A percentile compares a stretch with the other conserved stretches of the same genome.
These are phyloP conservation scores for Cladosporium phlei DNA, from an alignment of 2,329 filamentous ascomycete species.

Conservation along the genomic window DNA sequence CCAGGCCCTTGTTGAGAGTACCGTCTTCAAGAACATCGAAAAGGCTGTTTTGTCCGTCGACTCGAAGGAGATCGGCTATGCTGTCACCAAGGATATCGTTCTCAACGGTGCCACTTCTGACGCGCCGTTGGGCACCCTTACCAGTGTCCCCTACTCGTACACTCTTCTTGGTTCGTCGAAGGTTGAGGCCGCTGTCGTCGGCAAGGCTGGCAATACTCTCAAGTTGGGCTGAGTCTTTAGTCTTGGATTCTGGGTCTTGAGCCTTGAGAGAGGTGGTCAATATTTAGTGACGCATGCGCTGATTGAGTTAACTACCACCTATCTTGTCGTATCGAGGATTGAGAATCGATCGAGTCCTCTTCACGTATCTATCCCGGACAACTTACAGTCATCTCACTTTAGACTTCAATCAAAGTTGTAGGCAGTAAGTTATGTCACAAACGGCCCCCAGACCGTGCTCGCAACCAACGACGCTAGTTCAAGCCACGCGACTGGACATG, in stretches of 20 bases:
- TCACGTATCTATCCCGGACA: too few species aligned
- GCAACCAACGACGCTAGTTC: too few species aligned
- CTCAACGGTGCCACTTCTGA: slow-evolving; percentile 33
- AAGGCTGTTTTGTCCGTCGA: slow-evolving; percentile 35
- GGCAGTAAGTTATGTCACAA: too few species aligned
- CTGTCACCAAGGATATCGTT: slow-evolving; percentile 36
- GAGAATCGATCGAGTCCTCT: too few species aligned
- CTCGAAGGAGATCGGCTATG: slow-evolving; percentile 31
- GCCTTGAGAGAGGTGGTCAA: too few species aligned
- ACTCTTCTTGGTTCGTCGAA: slow-evolving; percentile 30
- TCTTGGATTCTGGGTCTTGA: neutral
- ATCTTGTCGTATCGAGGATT: too few species aligned
- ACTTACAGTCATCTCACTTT: too few species aligned
- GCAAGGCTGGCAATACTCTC: slow-evolving; percentile 37
- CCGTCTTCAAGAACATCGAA: slow-evolving; percentile 32
- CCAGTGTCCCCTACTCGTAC: slow-evolving; percentile 32
- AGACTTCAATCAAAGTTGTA: too few species aligned
- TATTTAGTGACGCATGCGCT: too few species aligned
- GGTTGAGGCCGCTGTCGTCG: slow-evolving; percentile 38
- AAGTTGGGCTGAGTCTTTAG: slow-evolving; percentile 21
- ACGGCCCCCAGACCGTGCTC: too few species aligned
- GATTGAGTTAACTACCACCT: too few species aligned
- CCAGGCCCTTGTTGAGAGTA: slow-evolving; percentile 42
- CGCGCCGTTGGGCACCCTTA: slow-evolving; percentile 33
- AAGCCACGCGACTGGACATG: too few species aligned